Conservation (phyloP, 2,329 filamentous ascomycete species). For the Penicillium sp. region DNA sequence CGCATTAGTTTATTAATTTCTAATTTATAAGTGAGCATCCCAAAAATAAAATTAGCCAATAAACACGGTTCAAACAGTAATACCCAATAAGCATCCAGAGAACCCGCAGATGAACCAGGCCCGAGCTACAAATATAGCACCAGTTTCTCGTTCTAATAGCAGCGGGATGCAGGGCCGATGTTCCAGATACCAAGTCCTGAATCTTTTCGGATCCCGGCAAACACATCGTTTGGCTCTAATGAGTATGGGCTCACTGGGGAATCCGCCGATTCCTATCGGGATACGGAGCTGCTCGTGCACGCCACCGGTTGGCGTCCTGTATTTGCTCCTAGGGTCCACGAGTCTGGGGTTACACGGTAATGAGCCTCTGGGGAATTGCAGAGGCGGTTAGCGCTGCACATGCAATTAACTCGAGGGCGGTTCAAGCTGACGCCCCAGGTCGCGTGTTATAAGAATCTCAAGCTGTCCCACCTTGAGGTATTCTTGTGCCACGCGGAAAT, state of each 20-base stretch:
- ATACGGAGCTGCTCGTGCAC: conserved; percentile 20
- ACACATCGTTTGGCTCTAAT: neutral
- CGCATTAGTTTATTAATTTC: neutral
- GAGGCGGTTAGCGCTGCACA: conserved; percentile 8
- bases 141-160: neutral
- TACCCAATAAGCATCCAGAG: neutral
- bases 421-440: neutral
- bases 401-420: conserved; percentile 1
- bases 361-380: conserved; percentile 16
- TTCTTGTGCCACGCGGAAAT: neutral
- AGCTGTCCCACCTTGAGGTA: conserved; percentile 6
- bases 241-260: conserved; percentile 18
- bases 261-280: conserved; percentile 21
- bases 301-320: conserved; percentile 17
- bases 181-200: conserved; percentile 14
- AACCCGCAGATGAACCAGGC: neutral
- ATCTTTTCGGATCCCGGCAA: conserved; percentile 3
- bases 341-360: conserved; percentile 19
- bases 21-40: neutral
- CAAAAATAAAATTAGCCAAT: neutral
- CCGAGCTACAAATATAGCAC: neutral
- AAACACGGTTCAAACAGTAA: neutral
- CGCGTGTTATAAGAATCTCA: conserved; percentile 21
- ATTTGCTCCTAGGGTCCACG: conserved; percentile 11
- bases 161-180: conserved; percentile 18